Base-by-base conservation (phyloP, 495 filamentous ascomycete genomes). In the Penicillium paradoxum region DNA sequence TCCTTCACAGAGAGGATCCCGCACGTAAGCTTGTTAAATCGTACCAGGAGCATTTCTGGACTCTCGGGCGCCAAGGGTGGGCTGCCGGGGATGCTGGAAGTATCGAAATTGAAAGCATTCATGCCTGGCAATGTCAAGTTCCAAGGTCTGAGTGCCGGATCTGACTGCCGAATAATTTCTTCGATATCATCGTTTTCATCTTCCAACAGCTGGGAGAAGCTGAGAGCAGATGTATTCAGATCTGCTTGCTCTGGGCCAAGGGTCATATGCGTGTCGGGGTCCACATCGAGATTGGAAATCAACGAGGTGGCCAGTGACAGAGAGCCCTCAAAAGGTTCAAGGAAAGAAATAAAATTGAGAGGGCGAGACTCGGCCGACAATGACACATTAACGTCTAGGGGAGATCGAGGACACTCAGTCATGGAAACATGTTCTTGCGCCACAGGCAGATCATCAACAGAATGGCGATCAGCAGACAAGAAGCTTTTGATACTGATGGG, bases 1-100 rank as follows among this genome's bases (percentile, higher is more conserved):
- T 90, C 87, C 48, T 75, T 77, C 46, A 91, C 74, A 6, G 87
- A 90, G 27, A 91, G 73, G 45, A 91, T 89, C 7, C 86, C 85
- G 57, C 87, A 90, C 0, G 88, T 91, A 22, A 85, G 69, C 39
- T 77, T 74, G 59, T 89, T 83, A 59, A 87, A 91, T 25, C 85
- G 78, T 24, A 83, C 53, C 8, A 85, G 78, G 15, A 90, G 66
- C 78, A 84, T 82, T 53, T 89, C 87, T 13, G 79, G 75, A 42
- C 77, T 83, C 25, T 71, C 75, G 10, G 44, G 72, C 51, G 51
- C 69, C 53, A 49, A 79, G 68, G 30, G 62, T 17, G 57, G 63
- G 38, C 51, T 53, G 4, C 34, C 27, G 1, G 60, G 57, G 11
- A 66, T 38, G 6, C 50, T 45, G 1, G 49, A 38, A 0, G 48